These are phyloP conservation scores for Taphrina pruni DNA, from an alignment of 1,139 yeast genomes.

Conservation along the genomic window DNA sequence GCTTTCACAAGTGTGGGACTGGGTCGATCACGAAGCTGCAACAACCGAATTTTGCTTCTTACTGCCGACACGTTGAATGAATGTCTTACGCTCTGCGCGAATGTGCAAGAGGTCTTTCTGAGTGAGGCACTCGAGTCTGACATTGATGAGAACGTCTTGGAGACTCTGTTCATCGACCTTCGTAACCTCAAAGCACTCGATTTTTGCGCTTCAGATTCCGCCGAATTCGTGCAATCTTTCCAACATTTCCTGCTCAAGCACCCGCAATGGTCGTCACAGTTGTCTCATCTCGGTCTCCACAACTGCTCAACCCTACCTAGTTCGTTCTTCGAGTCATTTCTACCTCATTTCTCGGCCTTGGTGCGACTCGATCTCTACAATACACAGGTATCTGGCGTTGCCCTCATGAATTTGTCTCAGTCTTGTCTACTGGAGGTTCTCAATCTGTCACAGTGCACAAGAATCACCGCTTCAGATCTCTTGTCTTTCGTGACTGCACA, in stretches of 20 bases:
- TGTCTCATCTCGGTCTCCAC: slow-evolving; percentile 73
- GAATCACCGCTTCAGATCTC: slow-evolving; percentile 52
- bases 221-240: slow-evolving; percentile 63
- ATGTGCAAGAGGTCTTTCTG: slow-evolving; percentile 77
- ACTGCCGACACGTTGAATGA: slow-evolving; percentile 71
- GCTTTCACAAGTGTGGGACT: slow-evolving; percentile 89
- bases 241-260: slow-evolving; percentile 53
- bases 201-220: slow-evolving; percentile 86
- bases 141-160: slow-evolving; percentile 65
- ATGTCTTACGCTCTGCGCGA: slow-evolving; percentile 67
- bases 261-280: slow-evolving; percentile 49
- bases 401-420: slow-evolving; percentile 60
- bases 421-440: slow-evolving; percentile 72
- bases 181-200: slow-evolving; percentile 72
- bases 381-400: slow-evolving; percentile 70
- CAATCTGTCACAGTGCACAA: slow-evolving; percentile 78
- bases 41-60: slow-evolving; percentile 88
- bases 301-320: slow-evolving; percentile 82
- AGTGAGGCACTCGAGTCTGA: slow-evolving; percentile 88
- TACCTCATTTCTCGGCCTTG: slow-evolving; percentile 65
- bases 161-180: slow-evolving; percentile 61
- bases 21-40: slow-evolving; percentile 88
- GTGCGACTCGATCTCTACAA: slow-evolving; percentile 80
- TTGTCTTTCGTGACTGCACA: slow-evolving; percentile 11
- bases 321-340: slow-evolving; percentile 61